Percentiles rank a stretch among this genome's conserved stretches.
phyloP scores from a whole-genome alignment of 2,329 filamentous ascomycete species.

The Cryphonectria radicalis region DNA sequence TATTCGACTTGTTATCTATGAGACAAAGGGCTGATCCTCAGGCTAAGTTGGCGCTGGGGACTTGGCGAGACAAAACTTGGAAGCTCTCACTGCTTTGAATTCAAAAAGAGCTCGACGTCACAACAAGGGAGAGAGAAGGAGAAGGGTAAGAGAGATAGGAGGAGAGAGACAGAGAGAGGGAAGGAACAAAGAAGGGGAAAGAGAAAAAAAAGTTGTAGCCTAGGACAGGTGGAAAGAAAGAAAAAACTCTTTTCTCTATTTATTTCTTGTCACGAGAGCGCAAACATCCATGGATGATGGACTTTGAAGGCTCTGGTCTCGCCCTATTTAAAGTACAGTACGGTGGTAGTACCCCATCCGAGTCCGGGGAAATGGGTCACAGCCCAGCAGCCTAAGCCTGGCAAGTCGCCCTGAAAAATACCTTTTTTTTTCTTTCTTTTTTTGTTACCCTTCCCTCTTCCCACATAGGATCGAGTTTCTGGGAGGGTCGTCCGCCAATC shows the following conservation, averaged over 20 bases:
- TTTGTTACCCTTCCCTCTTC: neutral
- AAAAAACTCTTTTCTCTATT: neutral
- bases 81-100: neutral
- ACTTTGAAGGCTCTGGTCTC: neutral
- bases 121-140: neutral
- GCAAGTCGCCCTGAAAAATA: neutral
- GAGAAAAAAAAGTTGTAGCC: no score
- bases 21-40: slow-evolving; percentile 1
- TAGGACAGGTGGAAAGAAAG: neutral
- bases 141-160: no score
- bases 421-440: no score
- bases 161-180: neutral
- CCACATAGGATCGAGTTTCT: slow-evolving; percentile 2
- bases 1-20: slow-evolving; percentile 1
- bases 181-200: neutral
- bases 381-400: neutral
- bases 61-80: slow-evolving; percentile 1
- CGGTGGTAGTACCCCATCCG: neutral
- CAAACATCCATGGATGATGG: neutral
- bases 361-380: slow-evolving; percentile 22
- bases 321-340: neutral
- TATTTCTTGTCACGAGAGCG: neutral
- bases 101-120: neutral
- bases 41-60: slow-evolving; percentile 4
- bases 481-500: slow-evolving; percentile 12